These are phyloP conservation scores for Rhodomyrtus tomentosa DNA, from an alignment of 345 rosid genomes.

Conservation along the genomic window DNA sequence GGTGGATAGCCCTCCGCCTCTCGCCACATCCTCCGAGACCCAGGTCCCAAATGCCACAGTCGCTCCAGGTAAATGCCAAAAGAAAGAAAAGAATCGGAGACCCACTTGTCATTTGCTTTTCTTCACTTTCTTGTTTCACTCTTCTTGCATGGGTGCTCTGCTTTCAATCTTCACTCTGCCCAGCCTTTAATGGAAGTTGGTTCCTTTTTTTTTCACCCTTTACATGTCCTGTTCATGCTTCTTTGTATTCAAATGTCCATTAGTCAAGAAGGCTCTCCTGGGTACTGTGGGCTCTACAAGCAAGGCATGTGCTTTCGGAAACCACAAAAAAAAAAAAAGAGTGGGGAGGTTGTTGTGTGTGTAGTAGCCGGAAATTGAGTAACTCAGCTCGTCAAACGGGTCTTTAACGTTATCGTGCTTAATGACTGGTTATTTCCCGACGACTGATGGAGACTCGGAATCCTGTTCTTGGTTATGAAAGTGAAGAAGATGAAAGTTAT, in stretches of 20 bases:
- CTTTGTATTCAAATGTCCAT: not conserved
- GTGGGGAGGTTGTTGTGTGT: too few relatives aligned
- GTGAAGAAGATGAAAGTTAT: not conserved
- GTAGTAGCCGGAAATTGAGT: not conserved
- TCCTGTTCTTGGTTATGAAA: not conserved
- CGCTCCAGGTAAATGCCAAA: conserved; percentile 26
- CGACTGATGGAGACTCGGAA: not conserved
- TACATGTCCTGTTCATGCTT: not conserved
- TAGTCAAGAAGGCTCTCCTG: not conserved
- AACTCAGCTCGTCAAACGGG: not conserved
- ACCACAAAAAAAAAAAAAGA: not conserved
- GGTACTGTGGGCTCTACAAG: not conserved
- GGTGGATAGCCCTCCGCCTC: conserved; percentile 30
- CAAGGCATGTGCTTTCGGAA: not conserved
- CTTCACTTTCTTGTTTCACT: not conserved
- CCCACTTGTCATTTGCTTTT: not conserved
- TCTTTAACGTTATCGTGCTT: not conserved
- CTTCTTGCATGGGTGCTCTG: not conserved
- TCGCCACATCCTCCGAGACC: not conserved
- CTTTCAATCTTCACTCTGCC: not conserved
- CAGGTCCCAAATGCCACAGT: conserved; percentile 10
- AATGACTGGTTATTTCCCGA: not conserved
- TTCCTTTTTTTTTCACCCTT: not conserved
- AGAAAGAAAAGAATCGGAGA: not conserved
- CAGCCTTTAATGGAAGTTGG: not conserved